Conservation (phyloP, 176 grass and related monocot genomes). For the Cenchrus purpureus region DNA sequence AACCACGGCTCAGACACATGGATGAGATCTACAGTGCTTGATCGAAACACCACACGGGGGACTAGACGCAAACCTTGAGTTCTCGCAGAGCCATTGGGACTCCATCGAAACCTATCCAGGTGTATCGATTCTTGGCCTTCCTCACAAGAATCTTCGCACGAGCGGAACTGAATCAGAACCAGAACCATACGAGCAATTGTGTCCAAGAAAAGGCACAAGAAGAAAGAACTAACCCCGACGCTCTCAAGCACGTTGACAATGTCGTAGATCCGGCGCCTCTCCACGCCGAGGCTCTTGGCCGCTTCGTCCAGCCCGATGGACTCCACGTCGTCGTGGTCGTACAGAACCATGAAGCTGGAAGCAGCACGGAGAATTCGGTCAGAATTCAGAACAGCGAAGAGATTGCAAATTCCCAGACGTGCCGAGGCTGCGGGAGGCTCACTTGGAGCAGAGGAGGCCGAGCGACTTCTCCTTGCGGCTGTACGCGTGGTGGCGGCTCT, state of each 20-base stretch:
- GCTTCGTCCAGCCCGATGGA: constrained; percentile 74
- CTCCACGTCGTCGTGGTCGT: constrained; percentile 63
- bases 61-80: constrained; percentile 66
- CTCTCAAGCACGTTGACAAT: constrained; percentile 96
- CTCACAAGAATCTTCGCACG: constrained; percentile 61
- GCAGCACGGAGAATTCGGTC: neutral
- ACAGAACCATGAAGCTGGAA: constrained; percentile 75
- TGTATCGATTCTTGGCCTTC: constrained; percentile 92
- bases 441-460: constrained; percentile 93
- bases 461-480: constrained; percentile 93
- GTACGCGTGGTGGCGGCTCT: constrained; percentile 63
- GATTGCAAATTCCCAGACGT: neutral
- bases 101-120: constrained; percentile 84
- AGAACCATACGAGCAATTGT: neutral
- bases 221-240: constrained; percentile 68
- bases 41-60: constrained; percentile 1
- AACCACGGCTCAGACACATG: neutral
- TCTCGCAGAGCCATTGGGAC: constrained; percentile 72
- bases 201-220: neutral
- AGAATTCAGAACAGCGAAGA: constrained; percentile 12
- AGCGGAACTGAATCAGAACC: neutral
- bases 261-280: constrained; percentile 95
- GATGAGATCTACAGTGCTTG: neutral
- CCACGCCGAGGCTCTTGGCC: constrained; percentile 64
- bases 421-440: constrained; percentile 8